phyloP scores from a whole-genome alignment of 495 filamentous ascomycete genomes.

The Diplogelasinospora grovesii region DNA sequence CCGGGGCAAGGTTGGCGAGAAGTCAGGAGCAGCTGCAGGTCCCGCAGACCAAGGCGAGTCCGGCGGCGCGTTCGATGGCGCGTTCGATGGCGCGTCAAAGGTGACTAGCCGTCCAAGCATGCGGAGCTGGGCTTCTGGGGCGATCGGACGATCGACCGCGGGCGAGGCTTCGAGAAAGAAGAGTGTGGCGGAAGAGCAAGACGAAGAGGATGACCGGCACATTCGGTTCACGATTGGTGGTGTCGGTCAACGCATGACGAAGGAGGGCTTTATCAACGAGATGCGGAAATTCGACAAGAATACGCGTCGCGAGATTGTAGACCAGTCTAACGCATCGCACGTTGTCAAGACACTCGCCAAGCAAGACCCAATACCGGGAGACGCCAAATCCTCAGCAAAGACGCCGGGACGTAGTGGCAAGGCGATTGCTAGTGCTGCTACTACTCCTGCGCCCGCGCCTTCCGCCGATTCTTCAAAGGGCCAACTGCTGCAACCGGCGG shows the following conservation, averaged over 20 bases:
- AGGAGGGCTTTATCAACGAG: slow-evolving; percentile 83
- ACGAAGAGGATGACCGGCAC: slow-evolving; percentile 63
- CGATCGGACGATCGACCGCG: slow-evolving; percentile 37
- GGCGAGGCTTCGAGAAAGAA: slow-evolving; percentile 33
- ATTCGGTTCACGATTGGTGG: slow-evolving; percentile 83
- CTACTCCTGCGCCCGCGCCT: no score
- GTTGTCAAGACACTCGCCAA: slow-evolving; percentile 51
- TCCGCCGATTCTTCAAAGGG: no score
- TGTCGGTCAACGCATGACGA: slow-evolving; percentile 70
- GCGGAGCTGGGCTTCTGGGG: slow-evolving; percentile 44
- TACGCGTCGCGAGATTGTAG: slow-evolving; percentile 61
- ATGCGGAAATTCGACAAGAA: slow-evolving; percentile 75
- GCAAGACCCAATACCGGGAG: slow-evolving; percentile 31
- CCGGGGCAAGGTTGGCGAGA: slow-evolving; percentile 33
- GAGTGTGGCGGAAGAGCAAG: slow-evolving; percentile 41
- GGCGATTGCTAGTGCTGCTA: not conserved
- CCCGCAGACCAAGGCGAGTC: slow-evolving; percentile 18
- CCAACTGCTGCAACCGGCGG: no score
- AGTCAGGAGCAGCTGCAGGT: slow-evolving; percentile 17
- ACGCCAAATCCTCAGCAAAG: slow-evolving; percentile 8
- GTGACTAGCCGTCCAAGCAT: slow-evolving; percentile 3
- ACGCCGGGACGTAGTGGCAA: no score
- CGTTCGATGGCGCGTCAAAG: slow-evolving; percentile 8
- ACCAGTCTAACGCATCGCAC: slow-evolving; percentile 58
- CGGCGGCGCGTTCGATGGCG: slow-evolving; percentile 13